phyloP scores from a whole-genome alignment of 2,329 filamentous ascomycete genomes.

The Xylariaceae sp. region DNA sequence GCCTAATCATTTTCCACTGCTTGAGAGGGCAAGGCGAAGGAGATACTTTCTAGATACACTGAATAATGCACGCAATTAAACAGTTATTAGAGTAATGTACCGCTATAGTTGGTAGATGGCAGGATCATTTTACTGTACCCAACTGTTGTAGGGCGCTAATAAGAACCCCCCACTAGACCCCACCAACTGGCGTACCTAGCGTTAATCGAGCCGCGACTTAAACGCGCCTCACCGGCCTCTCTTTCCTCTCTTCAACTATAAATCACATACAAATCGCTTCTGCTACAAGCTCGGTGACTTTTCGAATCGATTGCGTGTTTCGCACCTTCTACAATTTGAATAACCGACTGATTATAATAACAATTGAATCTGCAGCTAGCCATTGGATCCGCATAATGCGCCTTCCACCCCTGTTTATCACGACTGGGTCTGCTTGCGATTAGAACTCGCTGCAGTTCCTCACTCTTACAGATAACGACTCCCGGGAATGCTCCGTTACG shows the following conservation, averaged over 20 bases:
- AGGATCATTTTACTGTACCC: no score
- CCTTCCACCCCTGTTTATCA: conserved; percentile 26
- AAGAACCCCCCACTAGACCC: no score
- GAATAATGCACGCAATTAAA: conserved; percentile 23
- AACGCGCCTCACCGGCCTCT: conserved; percentile 16
- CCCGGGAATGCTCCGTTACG: conserved; percentile 30
- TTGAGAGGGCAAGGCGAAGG: neutral
- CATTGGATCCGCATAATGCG: conserved; percentile 30
- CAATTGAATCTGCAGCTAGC: no score
- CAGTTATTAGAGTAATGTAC: neutral
- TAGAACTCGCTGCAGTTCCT: conserved; percentile 31
- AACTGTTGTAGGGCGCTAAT: no score
- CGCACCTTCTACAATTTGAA: neutral
- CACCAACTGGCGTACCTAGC: no score
- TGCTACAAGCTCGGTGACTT: neutral
- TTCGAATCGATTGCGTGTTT: neutral
- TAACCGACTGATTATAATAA: neutral
- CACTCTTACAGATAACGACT: conserved; percentile 17
- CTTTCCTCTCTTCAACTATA: conserved; percentile 14
- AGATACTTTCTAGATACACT: conserved; percentile 7
- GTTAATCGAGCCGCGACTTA: conserved; percentile 12
- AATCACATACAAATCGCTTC: neutral
- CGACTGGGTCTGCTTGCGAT: conserved; percentile 27
- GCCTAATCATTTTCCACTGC: neutral
- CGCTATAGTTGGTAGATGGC: neutral